A percentile compares a stretch with the other conserved stretches of the same genome.
Conservation (phyloP, 352 stramenopile species). For the Phytophthora gonapodyides region DNA sequence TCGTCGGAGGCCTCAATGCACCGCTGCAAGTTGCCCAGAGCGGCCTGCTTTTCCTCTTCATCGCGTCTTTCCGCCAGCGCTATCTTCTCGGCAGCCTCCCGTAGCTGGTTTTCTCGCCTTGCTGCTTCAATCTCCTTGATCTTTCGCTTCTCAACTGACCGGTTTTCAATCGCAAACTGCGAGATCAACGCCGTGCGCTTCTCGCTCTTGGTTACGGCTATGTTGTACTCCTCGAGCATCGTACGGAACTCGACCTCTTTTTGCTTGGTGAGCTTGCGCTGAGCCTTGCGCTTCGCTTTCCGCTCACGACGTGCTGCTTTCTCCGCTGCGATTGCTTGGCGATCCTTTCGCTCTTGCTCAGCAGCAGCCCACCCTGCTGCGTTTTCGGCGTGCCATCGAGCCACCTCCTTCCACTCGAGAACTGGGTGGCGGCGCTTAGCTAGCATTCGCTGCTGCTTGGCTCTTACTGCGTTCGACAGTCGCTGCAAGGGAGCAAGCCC, state of each 20-base stretch:
- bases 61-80: conserved; percentile 20
- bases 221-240: conserved; percentile 51
- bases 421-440: conserved; percentile 47
- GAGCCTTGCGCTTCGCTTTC: conserved; percentile 48
- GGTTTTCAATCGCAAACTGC: conserved; percentile 51
- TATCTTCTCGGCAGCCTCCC: conserved; percentile 19
- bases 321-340: conserved; percentile 26
- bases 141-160: conserved; percentile 21
- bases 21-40: conserved; percentile 30
- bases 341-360: conserved; percentile 31
- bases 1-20: conserved; percentile 44
- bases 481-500: conserved; percentile 27
- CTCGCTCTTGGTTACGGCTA: conserved; percentile 45
- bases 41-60: conserved; percentile 22
- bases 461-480: conserved; percentile 31
- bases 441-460: conserved; percentile 49
- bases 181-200: conserved; percentile 52
- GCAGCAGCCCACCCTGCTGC: conserved; percentile 29
- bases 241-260: conserved; percentile 56
- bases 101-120: conserved; percentile 18
- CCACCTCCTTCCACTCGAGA: conserved; percentile 56
- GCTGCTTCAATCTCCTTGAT: conserved; percentile 15
- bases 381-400: conserved; percentile 49
- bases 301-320: conserved; percentile 46
- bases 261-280: conserved; percentile 48